These are phyloP conservation scores for Tylopilus sp. DNA, from an alignment of 1,284 basidiomycete species.

Conservation along the genomic window DNA sequence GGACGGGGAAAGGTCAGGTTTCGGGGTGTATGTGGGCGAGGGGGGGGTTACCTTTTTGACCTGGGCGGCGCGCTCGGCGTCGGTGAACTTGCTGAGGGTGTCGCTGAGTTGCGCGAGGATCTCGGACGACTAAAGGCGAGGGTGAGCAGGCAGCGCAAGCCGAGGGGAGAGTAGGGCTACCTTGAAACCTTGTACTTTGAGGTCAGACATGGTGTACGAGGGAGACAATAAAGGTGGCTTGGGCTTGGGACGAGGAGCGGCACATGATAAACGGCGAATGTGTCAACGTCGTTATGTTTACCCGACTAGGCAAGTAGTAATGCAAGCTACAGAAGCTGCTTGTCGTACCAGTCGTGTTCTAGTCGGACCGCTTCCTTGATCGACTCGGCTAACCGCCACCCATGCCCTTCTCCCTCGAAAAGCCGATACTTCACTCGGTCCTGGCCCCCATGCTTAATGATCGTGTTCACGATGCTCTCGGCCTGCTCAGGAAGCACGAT, in stretches of 20 bases:
- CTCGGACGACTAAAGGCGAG: slow-evolving; percentile 58
- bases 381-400: slow-evolving; percentile 45
- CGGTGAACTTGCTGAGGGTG: slow-evolving; percentile 63
- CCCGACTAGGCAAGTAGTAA: no score
- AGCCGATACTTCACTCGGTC: slow-evolving; percentile 45
- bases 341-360: slow-evolving; percentile 37
- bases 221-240: not conserved
- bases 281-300: not conserved
- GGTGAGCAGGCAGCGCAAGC: not conserved
- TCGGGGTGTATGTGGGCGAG: not conserved
- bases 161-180: slow-evolving; percentile 25
- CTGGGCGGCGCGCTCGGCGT: slow-evolving; percentile 73
- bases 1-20: not conserved
- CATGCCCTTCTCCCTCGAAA: slow-evolving; percentile 54
- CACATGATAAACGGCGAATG: slow-evolving; percentile 19
- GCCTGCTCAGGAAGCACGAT: slow-evolving; percentile 54
- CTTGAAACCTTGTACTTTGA: slow-evolving; percentile 60
- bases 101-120: slow-evolving; percentile 59
- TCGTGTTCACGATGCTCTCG: slow-evolving; percentile 42
- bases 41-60: slow-evolving; percentile 74
- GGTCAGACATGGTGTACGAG: slow-evolving; percentile 45
- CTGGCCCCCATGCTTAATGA: slow-evolving; percentile 34
- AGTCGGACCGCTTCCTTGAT: slow-evolving; percentile 42
- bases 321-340: slow-evolving; percentile 3
- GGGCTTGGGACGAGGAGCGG: not conserved